phyloP scores from a whole-genome alignment of 2,329 filamentous ascomycete genomes.

The Beauveria bassiana region DNA sequence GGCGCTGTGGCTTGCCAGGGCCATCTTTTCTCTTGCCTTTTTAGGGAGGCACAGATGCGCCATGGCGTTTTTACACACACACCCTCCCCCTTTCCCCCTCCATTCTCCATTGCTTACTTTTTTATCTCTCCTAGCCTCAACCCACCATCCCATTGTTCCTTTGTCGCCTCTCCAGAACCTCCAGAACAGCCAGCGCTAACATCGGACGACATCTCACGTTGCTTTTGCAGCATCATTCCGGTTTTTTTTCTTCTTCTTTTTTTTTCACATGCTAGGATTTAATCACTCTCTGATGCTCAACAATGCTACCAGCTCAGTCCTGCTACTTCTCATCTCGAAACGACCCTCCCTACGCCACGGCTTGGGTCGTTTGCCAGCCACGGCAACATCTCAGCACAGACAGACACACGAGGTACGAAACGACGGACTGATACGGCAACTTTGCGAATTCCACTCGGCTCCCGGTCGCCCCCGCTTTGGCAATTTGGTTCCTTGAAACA shows the following conservation, averaged over 20 bases:
- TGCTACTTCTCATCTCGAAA: no score
- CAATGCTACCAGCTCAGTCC: not conserved
- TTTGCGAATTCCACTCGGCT: not conserved
- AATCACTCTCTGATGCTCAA: not conserved
- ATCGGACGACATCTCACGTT: not conserved
- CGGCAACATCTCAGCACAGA: not conserved
- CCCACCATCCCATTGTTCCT: not conserved
- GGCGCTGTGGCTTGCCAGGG: conserved; percentile 7
- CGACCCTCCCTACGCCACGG: not conserved
- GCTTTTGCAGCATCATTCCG: not conserved
- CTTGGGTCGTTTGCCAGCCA: not conserved
- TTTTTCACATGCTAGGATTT: not conserved
- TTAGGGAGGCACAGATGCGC: conserved; percentile 3
- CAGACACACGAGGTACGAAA: not conserved
- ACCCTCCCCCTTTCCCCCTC: not conserved
- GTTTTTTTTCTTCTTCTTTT: not conserved
- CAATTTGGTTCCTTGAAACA: not conserved
- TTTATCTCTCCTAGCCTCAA: not conserved
- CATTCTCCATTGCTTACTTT: not conserved
- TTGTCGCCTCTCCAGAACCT: not conserved
- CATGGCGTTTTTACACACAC: not conserved
- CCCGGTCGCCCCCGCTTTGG: not conserved
- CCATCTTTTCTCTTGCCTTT: conserved; percentile 4
- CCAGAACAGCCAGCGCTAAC: not conserved
- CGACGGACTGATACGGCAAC: not conserved